Evolutionary conservation across 2,329 filamentous ascomycete genomes (phyloP), one percentile per base, ranked within the genome.

Genomic region (Fusarium begoniae): DNA sequence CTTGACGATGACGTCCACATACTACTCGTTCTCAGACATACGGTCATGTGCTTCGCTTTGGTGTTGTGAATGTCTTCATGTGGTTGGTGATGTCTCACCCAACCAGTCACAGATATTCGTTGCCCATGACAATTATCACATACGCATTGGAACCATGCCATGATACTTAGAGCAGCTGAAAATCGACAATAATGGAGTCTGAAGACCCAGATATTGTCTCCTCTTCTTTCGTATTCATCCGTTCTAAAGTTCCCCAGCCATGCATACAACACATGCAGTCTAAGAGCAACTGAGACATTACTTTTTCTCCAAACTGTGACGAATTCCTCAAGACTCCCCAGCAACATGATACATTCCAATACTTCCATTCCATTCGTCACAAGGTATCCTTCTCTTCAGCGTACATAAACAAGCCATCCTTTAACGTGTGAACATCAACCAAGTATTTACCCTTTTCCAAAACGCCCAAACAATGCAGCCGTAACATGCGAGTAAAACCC

Each of bases 391-490:
- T 59, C 50, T 58, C 48, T 28, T 63, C 50, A n/a, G 30, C 30
- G 40, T 66, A 70, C 50, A 75, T 43, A 74, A 63, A 40, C 50
- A 47, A 62, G 45, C 37, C 35, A 61, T 63, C 45, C 20, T 66
- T 48, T 30, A 57, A 50, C 48, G 41, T 64, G 45, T 74, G 43
- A 65, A 62, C 60, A 73, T 35, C 54, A 63, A 66, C 20, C 54
- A 63, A 43, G 47, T 53, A 43, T 57, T 37, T 53, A 37, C 30
- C 40, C 66, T 40, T 67, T 73, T 63, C 47, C 70, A 57, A 47
- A 75, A 75, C 72, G 72, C 72, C 72, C 62, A 73, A 73, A 54
- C 45, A 75, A 72, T 74, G 68, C 72, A 62, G 40, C 55, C 64
- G 50, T 38, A 28, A 32, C 45, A 64, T 58, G 58, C 40, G 20